Base-by-base conservation (phyloP, 1,284 basidiomycete species). In the Boletellus deceptivus region DNA sequence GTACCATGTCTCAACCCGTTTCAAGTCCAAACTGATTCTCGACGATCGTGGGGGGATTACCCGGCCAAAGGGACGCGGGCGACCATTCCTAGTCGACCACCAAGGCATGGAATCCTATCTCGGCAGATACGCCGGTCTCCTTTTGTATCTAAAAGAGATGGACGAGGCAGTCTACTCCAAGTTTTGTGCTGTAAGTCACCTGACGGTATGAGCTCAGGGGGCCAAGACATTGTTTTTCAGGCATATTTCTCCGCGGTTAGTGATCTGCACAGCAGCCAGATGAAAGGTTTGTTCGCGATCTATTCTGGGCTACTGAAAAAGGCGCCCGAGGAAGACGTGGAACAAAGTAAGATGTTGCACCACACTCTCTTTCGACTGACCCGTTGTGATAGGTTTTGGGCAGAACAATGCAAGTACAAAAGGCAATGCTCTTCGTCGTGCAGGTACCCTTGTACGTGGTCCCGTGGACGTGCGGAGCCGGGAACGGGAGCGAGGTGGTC, bases 71-170 rank as follows among this genome's bases (percentile, higher is more conserved):
- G 65, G 71, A 22, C 67, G 72, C 33, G 74, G 77, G 17, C 74
- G 75, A 44, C 75, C 80, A 5, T 70, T 70, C 7, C 71, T 93
- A 27, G 67, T 77, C 8, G 74, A 79, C 6, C 93, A 96, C 66
- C 74, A 76, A 46, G 75, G 80, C 13, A 76, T 98, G 67, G 93
- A 98, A 63, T 76, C 78, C 25, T 89, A 90, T 63, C 79, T 98
- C 10, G 92, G 90, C 24, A 79, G 86, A 43, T 98, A 98, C 68
- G 84, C 89, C 43, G 95, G 95, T 2, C 68, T 99, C 43, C 84
- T 98, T 70, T 76, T 98, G 14, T 99, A 96, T 65, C 73, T 98
- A 56, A 95, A 94, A 67, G 96, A 99, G 72, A 95, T 97, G 84
- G 93, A 95, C 52, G 90, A 94, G 66, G 72, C 70, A 46, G 70